Base-by-base conservation (phyloP, 805 yeast species). In the Nakazawaea ernobii region DNA sequence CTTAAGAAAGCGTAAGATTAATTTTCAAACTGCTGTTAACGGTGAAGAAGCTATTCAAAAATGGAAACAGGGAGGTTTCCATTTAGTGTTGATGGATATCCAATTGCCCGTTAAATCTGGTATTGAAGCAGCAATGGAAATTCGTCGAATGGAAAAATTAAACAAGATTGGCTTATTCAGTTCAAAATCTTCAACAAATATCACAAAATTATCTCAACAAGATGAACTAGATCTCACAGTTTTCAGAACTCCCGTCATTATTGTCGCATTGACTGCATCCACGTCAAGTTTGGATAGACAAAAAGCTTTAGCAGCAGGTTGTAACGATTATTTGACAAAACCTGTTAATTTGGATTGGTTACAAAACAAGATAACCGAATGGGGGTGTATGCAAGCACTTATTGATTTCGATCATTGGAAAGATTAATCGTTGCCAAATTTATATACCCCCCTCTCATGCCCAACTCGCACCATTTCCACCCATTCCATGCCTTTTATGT, bases 351-450 rank as follows among this genome's bases (percentile, higher is more conserved):
- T 92, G 55, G 87, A 81, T 42, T 94, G 99, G 99, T 71, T 94
- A 41, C 87, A 90, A 58, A 88, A 87, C 59, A 94, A 94, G 66
- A 86, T 94, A 45, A 85, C 90, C 0, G 97, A 92, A 65, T 94
- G 98, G 98, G 98, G 99, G 0, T 92, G 98, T 65, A 92, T 92
- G 98, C 99, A 92, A 67, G 97, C 97, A 0, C 69, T 92, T 43
- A 91, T 92, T 62, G 95, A 92, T 65, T 92, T 86, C 63, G 97
- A 94, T 61, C 92, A 95, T 35, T 94, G 97, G 95, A 80, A 77
- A 55, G 69, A 70, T 46, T 61, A 60, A 40, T 1, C 17, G 17
- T 4, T 39, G 26, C 10, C 9, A 4, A 39, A 4, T 39, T 27
- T 10, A 7, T 27, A 6, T 14, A 5, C 7, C 7, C 9, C 8